Conservation (phyloP, 257 asterid species). For the Apocynum venetum region DNA sequence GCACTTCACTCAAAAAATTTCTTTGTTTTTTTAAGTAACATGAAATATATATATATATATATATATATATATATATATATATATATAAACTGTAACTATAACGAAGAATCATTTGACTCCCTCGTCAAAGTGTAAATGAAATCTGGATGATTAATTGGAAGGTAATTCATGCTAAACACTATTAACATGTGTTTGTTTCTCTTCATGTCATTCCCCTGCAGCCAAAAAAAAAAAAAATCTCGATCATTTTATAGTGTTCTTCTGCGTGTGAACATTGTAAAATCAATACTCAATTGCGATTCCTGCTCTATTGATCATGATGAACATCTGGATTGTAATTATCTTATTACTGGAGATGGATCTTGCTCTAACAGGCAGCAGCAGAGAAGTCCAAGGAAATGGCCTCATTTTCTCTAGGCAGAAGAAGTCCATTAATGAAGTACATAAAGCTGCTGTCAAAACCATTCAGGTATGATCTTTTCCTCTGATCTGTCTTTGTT, state of each 20-base stretch:
- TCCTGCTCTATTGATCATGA: neutral
- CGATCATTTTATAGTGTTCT: neutral
- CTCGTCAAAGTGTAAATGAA: neutral
- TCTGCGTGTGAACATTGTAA: neutral
- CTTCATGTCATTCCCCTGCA: too few relatives aligned
- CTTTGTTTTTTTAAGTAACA: too few relatives aligned
- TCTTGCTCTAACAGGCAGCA: neutral
- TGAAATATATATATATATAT: too few relatives aligned
- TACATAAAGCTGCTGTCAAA: constrained; percentile 16
- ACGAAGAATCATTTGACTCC: too few relatives aligned
- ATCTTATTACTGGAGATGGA: neutral
- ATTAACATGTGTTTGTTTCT: too few relatives aligned
- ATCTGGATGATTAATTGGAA: constrained; percentile 1
- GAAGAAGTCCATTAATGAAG: neutral
- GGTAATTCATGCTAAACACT: constrained; percentile 12
- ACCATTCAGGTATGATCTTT: constrained; percentile 36
- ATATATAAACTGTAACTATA: too few relatives aligned
- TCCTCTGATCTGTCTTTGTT: neutral
- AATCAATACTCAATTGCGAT: neutral
- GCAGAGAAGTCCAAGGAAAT: too few relatives aligned
- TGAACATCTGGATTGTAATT: neutral
- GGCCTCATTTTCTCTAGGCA: neutral
- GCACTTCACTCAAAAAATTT: too few relatives aligned
- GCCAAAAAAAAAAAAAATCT: too few relatives aligned
- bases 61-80: too few relatives aligned